Percentiles rank a stretch among this genome's conserved stretches.
phyloP scores from a whole-genome alignment of 768 basidiomycete species.

The Tricholoma sp. region DNA sequence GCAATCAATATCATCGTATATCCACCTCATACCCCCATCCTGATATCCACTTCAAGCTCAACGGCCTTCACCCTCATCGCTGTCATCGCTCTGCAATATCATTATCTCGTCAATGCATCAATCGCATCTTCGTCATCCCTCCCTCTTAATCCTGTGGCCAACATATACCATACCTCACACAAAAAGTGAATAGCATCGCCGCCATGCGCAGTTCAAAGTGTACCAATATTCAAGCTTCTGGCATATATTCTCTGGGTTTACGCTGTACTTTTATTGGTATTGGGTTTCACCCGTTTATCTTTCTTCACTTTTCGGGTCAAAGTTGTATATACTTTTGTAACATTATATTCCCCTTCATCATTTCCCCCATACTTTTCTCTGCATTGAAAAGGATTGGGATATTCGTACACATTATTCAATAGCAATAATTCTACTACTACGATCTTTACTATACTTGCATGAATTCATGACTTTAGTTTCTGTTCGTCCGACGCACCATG shows the following conservation, averaged over 20 bases:
- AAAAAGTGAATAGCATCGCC: background rate
- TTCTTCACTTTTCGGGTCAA: background rate
- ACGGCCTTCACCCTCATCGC: background rate
- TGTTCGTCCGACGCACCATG: background rate
- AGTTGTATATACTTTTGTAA: constrained; percentile 4
- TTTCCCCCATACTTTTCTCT: background rate
- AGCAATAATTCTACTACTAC: background rate
- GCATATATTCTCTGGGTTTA: background rate
- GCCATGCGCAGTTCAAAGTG: background rate
- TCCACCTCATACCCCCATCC: background rate
- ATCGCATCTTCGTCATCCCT: background rate
- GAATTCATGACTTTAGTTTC: background rate
- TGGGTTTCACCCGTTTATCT: background rate
- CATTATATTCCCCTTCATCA: background rate
- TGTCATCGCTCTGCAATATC: constrained; percentile 3
- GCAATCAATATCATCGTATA: background rate
- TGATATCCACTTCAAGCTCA: background rate
- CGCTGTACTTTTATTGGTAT: constrained; percentile 3
- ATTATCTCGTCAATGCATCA: constrained; percentile 1
- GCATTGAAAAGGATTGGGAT: background rate
- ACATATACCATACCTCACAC: background rate
- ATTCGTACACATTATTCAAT: constrained; percentile 1
- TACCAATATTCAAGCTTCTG: background rate
- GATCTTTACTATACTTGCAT: background rate
- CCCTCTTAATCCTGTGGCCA: background rate